Evolutionary conservation across 805 yeast genomes (phyloP).

Genomic region (Spathaspora arborariae): DNA sequence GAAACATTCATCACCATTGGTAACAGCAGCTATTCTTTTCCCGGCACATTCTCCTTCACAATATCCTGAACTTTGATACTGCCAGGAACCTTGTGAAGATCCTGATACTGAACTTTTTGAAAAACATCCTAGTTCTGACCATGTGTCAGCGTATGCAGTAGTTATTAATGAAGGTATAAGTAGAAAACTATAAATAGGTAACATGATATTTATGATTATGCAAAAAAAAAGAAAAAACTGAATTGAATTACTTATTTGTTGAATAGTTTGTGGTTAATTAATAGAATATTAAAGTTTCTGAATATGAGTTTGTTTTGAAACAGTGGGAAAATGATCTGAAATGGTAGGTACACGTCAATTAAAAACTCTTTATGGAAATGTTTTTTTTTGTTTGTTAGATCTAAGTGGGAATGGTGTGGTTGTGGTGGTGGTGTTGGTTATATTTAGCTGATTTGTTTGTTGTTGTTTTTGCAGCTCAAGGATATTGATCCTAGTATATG

Average conservation of each 20-base stretch:
- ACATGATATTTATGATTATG: conserved; percentile 1
- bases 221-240: neutral
- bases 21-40: conserved; percentile 31
- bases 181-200: neutral
- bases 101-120: conserved; percentile 4
- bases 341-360: no score
- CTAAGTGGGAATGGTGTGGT: neutral
- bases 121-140: conserved; percentile 11
- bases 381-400: no score
- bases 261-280: no score
- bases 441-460: neutral
- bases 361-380: no score
- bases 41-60: conserved; percentile 54
- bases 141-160: conserved; percentile 6
- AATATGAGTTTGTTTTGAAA: no score
- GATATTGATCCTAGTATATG: neutral
- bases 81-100: conserved; percentile 43
- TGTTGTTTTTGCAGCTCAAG: neutral
- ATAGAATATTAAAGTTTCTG: no score
- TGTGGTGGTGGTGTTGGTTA: neutral
- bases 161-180: neutral
- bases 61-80: conserved; percentile 56
- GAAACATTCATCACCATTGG: conserved; percentile 35
- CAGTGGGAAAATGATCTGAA: no score
- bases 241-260: no score